phyloP scores from a whole-genome alignment of 306 rosid genomes.

The Quercus variabilis region DNA sequence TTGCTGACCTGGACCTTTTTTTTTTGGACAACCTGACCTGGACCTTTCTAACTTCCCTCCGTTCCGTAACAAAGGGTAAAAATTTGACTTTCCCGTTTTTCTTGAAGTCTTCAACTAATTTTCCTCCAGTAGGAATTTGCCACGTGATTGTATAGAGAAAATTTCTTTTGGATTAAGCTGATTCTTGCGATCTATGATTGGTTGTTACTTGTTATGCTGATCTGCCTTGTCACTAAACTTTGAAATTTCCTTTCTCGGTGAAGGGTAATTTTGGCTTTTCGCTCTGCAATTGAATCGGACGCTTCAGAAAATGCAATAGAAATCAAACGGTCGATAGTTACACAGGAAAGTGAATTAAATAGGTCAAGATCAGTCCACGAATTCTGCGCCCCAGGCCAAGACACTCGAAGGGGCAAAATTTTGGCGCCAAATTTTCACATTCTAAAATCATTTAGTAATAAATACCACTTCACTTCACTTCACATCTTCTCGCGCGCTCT shows the following conservation, averaged over 20 bases:
- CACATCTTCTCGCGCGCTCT: not conserved
- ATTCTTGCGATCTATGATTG: too few species aligned
- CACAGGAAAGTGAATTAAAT: not conserved
- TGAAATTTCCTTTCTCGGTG: not conserved
- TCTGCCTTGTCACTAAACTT: not conserved
- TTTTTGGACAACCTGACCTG: not conserved
- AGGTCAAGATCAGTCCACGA: not conserved
- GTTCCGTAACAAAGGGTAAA: not conserved
- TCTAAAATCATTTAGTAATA: not conserved
- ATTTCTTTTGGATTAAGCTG: too few species aligned
- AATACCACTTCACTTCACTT: not conserved
- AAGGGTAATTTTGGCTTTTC: not conserved
- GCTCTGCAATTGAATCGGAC: too few species aligned
- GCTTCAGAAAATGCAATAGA: not conserved
- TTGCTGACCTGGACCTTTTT: not conserved
- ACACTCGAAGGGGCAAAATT: not conserved
- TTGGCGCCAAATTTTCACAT: slow-evolving; percentile 29
- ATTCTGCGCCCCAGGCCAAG: not conserved
- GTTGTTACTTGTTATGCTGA: not conserved
- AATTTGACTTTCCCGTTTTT: not conserved
- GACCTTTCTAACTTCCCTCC: not conserved
- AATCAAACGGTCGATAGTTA: not conserved
- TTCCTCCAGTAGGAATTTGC: not conserved
- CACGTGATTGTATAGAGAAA: not conserved
- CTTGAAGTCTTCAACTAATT: not conserved